Base-by-base conservation (phyloP, 345 rosid species). In the Populus pruinosa region DNA sequence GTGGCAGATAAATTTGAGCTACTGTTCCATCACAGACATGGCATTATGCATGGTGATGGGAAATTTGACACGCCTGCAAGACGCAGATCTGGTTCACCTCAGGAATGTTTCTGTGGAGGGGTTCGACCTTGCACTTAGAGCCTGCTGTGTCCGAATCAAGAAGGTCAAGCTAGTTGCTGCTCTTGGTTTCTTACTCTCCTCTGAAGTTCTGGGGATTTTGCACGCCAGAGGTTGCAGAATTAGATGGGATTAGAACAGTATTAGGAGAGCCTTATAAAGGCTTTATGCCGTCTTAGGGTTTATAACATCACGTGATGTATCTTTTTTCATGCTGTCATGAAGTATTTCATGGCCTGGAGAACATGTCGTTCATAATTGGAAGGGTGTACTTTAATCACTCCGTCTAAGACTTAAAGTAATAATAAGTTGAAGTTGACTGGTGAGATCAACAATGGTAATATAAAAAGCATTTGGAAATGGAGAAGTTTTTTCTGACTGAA, bases 1-100 rank as follows among this genome's bases (percentile, higher is more conserved):
- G 39, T 89, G 89, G 84, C 96, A 94, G 97, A 86, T 94, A 86
- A 93, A 90, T 78, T 81, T 95, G 80, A 88, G 97, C 88, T 78
- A 89, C 75, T 91, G 98, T 77, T 77, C 67, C 61, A 75, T 89
- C 84, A 82, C 94, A 16, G 88, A 86, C 78, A 70, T 79, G 83
- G 84, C 85, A 36, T 76, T 94, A 68, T 91, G 89, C 76, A 82
- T 90, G 92, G 71, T 91, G 86, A 89, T 95, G 97, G 89, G 93
- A 69, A 95, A 90, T 79, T 83, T 93, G 83, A 85, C 89, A 39
- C 85, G 94, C 70, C 85, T 95, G 76, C 99, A 93, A 82, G 99
- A 95, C 5, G 98, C 86, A n/a, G 91, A 95, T 83, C 81, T 95
- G 75, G 95, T 93, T 66, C 88, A 87, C 83, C 87, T 95, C 63